Evolutionary conservation across 2,329 filamentous ascomycete species (phyloP).

Genomic region (Colletotrichum sidae): DNA sequence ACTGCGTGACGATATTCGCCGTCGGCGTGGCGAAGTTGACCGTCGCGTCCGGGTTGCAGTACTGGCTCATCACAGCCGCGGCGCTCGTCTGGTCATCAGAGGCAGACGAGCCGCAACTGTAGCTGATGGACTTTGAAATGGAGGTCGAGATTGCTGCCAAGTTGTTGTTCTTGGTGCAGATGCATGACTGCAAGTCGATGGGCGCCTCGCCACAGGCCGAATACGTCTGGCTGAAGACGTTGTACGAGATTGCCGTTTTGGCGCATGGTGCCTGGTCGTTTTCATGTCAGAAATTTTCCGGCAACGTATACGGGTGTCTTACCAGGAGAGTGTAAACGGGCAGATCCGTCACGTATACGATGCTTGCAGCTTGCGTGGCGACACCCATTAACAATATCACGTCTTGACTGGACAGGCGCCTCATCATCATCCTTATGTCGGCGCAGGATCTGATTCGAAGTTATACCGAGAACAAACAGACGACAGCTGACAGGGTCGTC

Average conservation of each 20-base stretch:
- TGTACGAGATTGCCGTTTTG: constrained; percentile 56
- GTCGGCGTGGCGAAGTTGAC: constrained; percentile 56
- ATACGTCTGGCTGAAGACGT: constrained; percentile 56
- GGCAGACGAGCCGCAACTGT: constrained; percentile 58
- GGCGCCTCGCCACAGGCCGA: constrained; percentile 56
- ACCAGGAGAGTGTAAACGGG: constrained; percentile 55
- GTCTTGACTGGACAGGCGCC: not conserved
- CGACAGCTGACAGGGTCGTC: not conserved
- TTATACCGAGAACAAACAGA: constrained; percentile 7
- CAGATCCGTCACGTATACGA: constrained; percentile 60
- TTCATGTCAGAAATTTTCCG: no score
- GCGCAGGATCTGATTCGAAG: no score
- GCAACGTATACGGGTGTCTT: constrained; percentile 29
- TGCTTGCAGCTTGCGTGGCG: constrained; percentile 33
- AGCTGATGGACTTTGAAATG: constrained; percentile 54
- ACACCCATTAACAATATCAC: not conserved
- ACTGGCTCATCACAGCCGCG: constrained; percentile 56
- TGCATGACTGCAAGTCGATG: constrained; percentile 61
- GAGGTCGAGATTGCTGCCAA: constrained; percentile 50
- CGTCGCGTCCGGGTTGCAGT: constrained; percentile 58
- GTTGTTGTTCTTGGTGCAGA: constrained; percentile 62
- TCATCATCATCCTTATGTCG: constrained; percentile 1
- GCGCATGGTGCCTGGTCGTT: constrained; percentile 61
- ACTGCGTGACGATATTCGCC: constrained; percentile 54
- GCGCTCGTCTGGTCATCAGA: constrained; percentile 62